Base-by-base conservation (phyloP, 192 early-diverging fungal genomes). In the Allomyces macrogynus region DNA sequence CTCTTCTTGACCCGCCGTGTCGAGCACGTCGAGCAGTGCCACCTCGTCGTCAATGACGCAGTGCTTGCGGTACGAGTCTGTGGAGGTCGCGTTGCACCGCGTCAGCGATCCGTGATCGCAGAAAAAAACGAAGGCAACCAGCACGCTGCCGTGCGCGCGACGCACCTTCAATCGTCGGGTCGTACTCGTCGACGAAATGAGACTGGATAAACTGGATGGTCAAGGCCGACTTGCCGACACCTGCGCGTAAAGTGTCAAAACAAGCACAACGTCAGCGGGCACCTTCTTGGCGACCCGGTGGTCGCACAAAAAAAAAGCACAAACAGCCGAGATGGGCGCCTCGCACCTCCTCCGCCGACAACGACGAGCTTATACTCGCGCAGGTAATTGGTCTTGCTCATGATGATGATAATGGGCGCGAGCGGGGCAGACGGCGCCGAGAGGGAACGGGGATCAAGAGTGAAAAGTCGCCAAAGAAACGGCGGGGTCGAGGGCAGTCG, bases 31-130 rank as follows among this genome's bases (percentile, higher is more conserved):
- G 24, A 97, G 79, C 67, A 92, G 82, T 54, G 88, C 88, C 1
- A 86, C 84, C 67, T 86, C 83, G 42, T 88, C 85, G 73, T 97
- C 92, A 63, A 97, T 91, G 22, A 89, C 80, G 71, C 91, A 89
- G 74, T 95, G 93, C 72, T 95, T 94, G 64, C 89, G 84, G 78
- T 97, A 97, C n/a, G 92, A 95, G 77, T 97, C 93, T 78, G 65
- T 26, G 24, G 64, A 27, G 66, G 49, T 57, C 12, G 49, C 3
- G 32, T 40, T 8, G 32, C 7, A 8, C 3, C 0, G 32, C 32
- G 32, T 40, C 0, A 40, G 32, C 32, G 32, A 40, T 7, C 26
- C 1, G 2, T 1, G 4, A 26, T 26, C 26, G 26, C 32, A 40
- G 5, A 57, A 57, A 20, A 57, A 27, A 27, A 27, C 4, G 16